Evolutionary conservation across 2,329 filamentous ascomycete species (phyloP).

Genomic region (Scolecobasidium constrictum): DNA sequence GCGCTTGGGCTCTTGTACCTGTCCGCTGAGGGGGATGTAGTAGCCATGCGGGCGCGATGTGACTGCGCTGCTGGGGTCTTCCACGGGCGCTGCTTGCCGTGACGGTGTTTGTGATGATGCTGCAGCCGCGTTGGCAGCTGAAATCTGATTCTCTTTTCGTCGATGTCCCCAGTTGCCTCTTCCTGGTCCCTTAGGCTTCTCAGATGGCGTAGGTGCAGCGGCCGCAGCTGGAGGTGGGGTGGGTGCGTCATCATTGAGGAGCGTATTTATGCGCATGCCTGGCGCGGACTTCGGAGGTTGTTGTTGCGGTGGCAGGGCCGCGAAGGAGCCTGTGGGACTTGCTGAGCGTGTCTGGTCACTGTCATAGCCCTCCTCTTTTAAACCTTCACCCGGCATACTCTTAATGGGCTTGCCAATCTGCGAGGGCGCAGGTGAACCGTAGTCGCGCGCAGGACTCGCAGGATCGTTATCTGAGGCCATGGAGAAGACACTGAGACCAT

Average conservation of each 20-base stretch:
- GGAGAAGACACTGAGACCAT: not conserved
- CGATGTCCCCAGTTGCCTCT: conserved; percentile 39
- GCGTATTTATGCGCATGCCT: conserved; percentile 36
- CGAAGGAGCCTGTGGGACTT: conserved; percentile 4
- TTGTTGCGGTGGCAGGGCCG: not conserved
- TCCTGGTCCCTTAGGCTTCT: conserved; percentile 31
- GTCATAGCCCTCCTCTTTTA: conserved; percentile 29
- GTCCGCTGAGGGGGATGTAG: conserved; percentile 41
- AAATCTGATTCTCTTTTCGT: conserved; percentile 23
- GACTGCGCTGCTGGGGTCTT: not conserved
- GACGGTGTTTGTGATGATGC: conserved; percentile 21
- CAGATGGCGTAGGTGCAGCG: conserved; percentile 12
- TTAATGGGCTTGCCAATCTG: conserved; percentile 16
- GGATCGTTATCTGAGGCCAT: conserved; percentile 7
- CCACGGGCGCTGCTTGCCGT: conserved; percentile 1
- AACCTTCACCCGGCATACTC: conserved; percentile 14
- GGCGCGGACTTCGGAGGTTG: conserved; percentile 12
- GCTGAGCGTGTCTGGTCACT: conserved; percentile 24
- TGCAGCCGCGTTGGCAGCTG: conserved; percentile 10
- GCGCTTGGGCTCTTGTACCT: conserved; percentile 33
- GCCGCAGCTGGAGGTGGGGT: conserved; percentile 13
- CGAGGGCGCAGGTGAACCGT: conserved; percentile 20
- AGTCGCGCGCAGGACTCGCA: conserved; percentile 11
- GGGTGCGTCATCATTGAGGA: conserved; percentile 32
- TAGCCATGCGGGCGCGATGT: conserved; percentile 35